Evolutionary conservation across 2,329 filamentous ascomycete genomes (phyloP), one percentile per base, ranked within the genome.

Genomic region (Pseudonectria buxi): DNA sequence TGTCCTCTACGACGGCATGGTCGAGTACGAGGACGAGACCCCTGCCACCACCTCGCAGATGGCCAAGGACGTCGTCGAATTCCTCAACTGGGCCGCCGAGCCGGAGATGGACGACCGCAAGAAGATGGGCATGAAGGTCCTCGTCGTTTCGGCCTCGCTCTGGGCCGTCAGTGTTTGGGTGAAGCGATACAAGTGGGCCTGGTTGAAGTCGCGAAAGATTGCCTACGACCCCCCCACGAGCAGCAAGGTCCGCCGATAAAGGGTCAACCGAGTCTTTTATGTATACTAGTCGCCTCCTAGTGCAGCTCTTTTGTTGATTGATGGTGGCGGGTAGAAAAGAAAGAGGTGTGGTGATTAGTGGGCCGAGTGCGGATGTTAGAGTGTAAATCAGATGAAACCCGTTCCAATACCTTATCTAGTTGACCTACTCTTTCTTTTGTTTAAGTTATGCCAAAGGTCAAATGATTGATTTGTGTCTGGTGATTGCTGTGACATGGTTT

Each of bases 31-130:
- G 64, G 92, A 98, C 53, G 88, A 78, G 46, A 98, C 92, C 28
- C 86, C 88, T 34, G 92, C 92, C 32, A 86, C 90, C 44, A 88
- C 88, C 50, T 95, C 90, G 46, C 92, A 98, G 72, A 98, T 98
- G 92, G 92, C 92, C 66, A 98, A 98, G 82, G 92, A 98, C 56
- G 92, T 98, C 42, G 81, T 85, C 42, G 92, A 98, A 71, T 98
- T 98, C 74, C 77, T 98, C 61, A 96, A 98, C 82, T 98, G 92
- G 92, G 77, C 92, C 36, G 89, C 92, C 39, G 92, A 98, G 74
- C 92, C 92, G 32, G 92, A 98, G 76, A 95, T 95, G 88, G 92
- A 98, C 61, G 83, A 95, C 63, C 85, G 92, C 62, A 98, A 98
- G 85, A 92, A 88, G 74, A 98, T 96, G 92, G 92, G 92, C 57